Conservation (phyloP, 1,284 basidiomycete species). For the Schizophyllum commune region DNA sequence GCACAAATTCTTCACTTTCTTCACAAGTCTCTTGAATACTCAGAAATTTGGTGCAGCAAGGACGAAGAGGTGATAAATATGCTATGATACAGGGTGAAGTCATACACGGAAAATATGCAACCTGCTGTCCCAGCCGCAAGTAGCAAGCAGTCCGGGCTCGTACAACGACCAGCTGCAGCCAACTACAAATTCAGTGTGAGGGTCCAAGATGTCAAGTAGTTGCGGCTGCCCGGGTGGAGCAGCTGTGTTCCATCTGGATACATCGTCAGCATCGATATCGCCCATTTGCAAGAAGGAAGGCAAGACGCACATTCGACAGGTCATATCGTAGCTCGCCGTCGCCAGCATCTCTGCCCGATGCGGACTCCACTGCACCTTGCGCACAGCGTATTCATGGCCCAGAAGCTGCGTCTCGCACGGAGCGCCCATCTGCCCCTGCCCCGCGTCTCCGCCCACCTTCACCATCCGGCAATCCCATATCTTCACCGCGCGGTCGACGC, state of each 20-base stretch:
- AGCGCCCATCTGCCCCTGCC: slow-evolving; percentile 37
- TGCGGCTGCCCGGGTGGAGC: slow-evolving; percentile 46
- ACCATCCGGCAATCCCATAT: slow-evolving; percentile 86
- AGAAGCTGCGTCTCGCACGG: slow-evolving; percentile 60
- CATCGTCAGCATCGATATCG: not conserved
- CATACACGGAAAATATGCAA: slow-evolving; percentile 68
- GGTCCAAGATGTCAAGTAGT: slow-evolving; percentile 67
- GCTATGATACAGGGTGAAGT: not conserved
- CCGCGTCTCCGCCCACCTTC: slow-evolving; percentile 39
- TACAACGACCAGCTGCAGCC: slow-evolving; percentile 87
- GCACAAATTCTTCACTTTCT: not conserved
- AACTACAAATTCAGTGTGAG: slow-evolving; percentile 93
- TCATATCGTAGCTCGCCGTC: slow-evolving; percentile 94
- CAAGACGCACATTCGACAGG: slow-evolving; percentile 73
- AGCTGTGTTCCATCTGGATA: slow-evolving; percentile 53
- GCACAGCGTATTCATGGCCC: slow-evolving; percentile 78
- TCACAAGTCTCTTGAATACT: not conserved
- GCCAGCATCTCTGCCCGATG: slow-evolving; percentile 70
- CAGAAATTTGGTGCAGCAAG: not conserved
- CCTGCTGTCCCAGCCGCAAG: slow-evolving; percentile 86
- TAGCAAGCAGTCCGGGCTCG: slow-evolving; percentile 79
- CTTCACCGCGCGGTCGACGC: slow-evolving; percentile 74
- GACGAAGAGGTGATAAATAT: not conserved
- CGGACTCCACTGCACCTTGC: slow-evolving; percentile 75
- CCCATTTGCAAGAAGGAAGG: slow-evolving; percentile 1